A percentile compares a stretch with the other conserved stretches of the same genome.
These are phyloP conservation scores for Pichia sp. DNA, from an alignment of 1,139 yeast species.

Conservation along the genomic window DNA sequence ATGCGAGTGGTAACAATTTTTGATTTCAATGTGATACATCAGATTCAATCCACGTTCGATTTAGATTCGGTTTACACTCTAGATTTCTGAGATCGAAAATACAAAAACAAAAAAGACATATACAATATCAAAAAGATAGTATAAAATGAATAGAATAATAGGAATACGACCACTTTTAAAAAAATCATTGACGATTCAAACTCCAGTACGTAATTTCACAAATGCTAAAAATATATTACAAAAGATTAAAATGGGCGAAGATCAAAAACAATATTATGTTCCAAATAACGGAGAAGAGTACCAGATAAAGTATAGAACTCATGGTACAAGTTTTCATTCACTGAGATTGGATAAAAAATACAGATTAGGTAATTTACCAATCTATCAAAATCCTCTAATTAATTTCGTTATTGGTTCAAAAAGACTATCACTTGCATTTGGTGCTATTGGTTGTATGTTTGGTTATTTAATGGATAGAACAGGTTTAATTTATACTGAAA, in stretches of 20 bases:
- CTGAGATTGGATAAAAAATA: conserved; percentile 32
- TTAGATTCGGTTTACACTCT: neutral
- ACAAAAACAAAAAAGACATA: neutral
- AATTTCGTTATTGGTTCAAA: conserved; percentile 51
- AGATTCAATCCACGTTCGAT: neutral
- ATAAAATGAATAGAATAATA: neutral
- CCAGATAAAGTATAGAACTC: conserved; percentile 23
- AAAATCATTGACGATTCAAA: too few species aligned
- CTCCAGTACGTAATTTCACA: neutral
- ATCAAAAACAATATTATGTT: conserved; percentile 24
- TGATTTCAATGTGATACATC: neutral
- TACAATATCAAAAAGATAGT: too few species aligned
- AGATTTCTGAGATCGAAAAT: neutral
- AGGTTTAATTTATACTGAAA: conserved; percentile 48
- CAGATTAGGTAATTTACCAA: conserved; percentile 46
- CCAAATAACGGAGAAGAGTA: conserved; percentile 20
- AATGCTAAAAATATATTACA: neutral
- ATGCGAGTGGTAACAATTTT: neutral
- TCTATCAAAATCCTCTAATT: conserved; percentile 52
- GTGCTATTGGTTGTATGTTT: conserved; percentile 48
- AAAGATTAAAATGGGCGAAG: conserved; percentile 26
- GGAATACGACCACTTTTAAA: neutral
- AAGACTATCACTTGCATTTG: conserved; percentile 48
- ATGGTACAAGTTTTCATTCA: conserved; percentile 24
- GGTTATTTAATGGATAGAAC: conserved; percentile 51